Conservation (phyloP, 2,329 filamentous ascomycete species). For the Epichloe gansuensis region DNA sequence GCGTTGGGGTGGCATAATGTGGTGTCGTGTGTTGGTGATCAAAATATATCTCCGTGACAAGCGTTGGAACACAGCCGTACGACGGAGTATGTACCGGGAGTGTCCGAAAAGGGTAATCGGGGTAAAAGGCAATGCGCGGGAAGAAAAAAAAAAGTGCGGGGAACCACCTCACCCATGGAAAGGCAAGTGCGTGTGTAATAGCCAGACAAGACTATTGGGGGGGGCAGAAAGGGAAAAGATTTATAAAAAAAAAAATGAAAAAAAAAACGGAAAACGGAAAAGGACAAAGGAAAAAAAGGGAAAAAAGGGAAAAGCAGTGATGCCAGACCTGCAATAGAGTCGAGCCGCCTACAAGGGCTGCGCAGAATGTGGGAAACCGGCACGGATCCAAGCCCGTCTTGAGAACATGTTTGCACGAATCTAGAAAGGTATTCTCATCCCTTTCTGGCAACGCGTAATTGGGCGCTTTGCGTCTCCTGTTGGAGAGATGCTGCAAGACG, state of each 20-base stretch:
- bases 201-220: neutral
- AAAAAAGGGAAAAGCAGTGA: neutral
- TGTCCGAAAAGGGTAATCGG: neutral
- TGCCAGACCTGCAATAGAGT: slow-evolving; percentile 42
- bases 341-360: slow-evolving; percentile 44
- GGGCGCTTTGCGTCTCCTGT: slow-evolving; percentile 17
- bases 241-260: too few species aligned
- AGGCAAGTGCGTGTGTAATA: neutral
- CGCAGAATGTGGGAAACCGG: slow-evolving; percentile 51
- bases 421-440: slow-evolving; percentile 19
- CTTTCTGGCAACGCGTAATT: slow-evolving; percentile 16
- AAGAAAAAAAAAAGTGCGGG: neutral
- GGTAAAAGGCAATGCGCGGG: neutral
- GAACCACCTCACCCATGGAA: neutral
- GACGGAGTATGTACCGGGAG: neutral
- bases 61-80: neutral
- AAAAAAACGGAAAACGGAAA: too few species aligned
- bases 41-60: neutral
- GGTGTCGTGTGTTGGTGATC: too few species aligned
- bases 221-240: neutral
- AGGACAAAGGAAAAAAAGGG: neutral
- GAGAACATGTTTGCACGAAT: slow-evolving; percentile 28
- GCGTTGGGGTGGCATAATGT: too few species aligned
- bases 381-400: slow-evolving; percentile 38
- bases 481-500: slow-evolving; percentile 35